Evolutionary conservation across 768 basidiomycete species (phyloP).

Genomic region (Suillus alpinus): DNA sequence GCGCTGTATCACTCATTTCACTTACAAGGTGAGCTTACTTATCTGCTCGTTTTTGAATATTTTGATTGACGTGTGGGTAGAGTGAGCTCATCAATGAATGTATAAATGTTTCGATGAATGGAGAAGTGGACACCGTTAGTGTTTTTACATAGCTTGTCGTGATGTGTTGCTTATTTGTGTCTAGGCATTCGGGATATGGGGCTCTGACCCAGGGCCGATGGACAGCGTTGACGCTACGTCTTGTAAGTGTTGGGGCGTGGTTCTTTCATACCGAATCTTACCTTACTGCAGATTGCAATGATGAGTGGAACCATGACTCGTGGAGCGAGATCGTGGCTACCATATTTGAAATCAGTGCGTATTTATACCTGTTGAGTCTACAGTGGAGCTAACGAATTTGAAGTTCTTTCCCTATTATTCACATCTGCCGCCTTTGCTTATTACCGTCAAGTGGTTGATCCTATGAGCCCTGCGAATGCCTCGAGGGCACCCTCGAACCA

Average conservation of each 20-base stretch:
- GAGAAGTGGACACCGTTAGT: constrained; percentile 33
- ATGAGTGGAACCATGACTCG: constrained; percentile 60
- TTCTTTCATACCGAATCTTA: constrained; percentile 7
- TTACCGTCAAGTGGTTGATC: constrained; percentile 74
- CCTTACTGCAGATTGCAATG: constrained; percentile 52
- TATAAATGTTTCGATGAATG: constrained; percentile 34
- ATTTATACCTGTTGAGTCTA: background rate
- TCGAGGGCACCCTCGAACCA: constrained; percentile 41
- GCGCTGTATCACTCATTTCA: constrained; percentile 63
- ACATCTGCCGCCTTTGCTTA: constrained; percentile 65
- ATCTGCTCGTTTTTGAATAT: background rate
- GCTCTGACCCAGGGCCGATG: constrained; percentile 37
- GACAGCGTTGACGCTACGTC: constrained; percentile 36
- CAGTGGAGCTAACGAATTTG: background rate
- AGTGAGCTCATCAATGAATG: constrained; percentile 59
- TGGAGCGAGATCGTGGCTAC: constrained; percentile 67
- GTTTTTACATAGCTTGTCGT: background rate
- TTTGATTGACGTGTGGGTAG: constrained; percentile 30
- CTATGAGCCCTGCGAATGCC: constrained; percentile 52
- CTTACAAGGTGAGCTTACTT: constrained; percentile 53
- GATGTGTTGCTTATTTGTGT: constrained; percentile 21
- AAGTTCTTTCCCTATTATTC: constrained; percentile 62
- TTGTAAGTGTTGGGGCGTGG: constrained; percentile 38
- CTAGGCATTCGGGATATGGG: constrained; percentile 54
- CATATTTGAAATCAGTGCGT: constrained; percentile 57